Evolutionary conservation across 2,329 filamentous ascomycete genomes (phyloP).

Genomic region (Fusarium pseudoanthophilum): DNA sequence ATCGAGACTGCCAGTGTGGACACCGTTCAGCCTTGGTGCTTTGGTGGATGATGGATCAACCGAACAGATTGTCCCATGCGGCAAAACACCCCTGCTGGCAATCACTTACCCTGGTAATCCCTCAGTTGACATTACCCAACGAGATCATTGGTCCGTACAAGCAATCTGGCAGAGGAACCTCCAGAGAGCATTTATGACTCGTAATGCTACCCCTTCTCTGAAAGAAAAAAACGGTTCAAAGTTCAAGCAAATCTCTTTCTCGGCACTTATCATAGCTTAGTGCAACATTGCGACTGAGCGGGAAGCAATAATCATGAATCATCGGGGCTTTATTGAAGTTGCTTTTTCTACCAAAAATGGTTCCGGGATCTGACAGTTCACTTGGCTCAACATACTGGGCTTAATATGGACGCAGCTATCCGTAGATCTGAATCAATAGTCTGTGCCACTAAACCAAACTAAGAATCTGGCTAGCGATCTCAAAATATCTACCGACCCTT

Average conservation of each 20-base stretch:
- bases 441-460: neutral
- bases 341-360: neutral
- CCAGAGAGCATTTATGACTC: rapidly evolving
- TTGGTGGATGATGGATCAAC: rapidly evolving
- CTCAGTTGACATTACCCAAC: rapidly evolving
- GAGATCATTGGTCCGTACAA: neutral
- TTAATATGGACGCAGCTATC: neutral
- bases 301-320: neutral
- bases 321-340: neutral
- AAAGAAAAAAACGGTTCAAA: rapidly evolving
- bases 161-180: neutral
- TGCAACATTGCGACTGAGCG: neutral
- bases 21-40: neutral
- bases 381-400: neutral
- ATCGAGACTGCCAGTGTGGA: neutral
- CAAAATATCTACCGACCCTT: neutral
- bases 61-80: neutral
- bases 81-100: rapidly evolving
- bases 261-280: neutral
- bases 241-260: rapidly evolving
- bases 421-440: neutral
- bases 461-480: neutral
- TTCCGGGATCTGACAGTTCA: rapidly evolving
- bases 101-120: too few species aligned
- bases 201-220: too few species aligned